phyloP scores from a whole-genome alignment of 345 rosid genomes.

The Adansonia digitata region DNA sequence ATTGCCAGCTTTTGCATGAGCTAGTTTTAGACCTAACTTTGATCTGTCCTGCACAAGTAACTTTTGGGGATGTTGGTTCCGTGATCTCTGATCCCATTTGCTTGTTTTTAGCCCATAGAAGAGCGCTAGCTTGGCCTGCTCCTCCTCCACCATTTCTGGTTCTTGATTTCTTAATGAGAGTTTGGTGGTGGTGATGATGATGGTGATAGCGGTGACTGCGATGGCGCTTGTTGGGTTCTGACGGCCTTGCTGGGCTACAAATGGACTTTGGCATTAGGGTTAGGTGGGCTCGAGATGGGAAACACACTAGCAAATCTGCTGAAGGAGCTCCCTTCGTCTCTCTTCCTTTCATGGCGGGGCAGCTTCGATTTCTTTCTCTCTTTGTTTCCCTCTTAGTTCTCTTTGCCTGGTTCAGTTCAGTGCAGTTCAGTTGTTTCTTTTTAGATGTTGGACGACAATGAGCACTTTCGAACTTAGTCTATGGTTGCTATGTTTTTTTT shows the following conservation, averaged over 20 bases:
- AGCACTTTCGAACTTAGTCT: not conserved
- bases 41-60: slow-evolving; percentile 92
- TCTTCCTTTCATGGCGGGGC: slow-evolving; percentile 56
- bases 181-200: slow-evolving; percentile 18
- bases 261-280: slow-evolving; percentile 61
- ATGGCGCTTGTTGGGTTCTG: slow-evolving; percentile 42
- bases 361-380: not conserved
- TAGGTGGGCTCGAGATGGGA: slow-evolving; percentile 73
- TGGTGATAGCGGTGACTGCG: slow-evolving; percentile 24
- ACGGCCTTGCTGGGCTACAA: slow-evolving; percentile 59
- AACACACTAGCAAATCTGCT: slow-evolving; percentile 78
- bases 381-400: slow-evolving; percentile 3
- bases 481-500: not conserved
- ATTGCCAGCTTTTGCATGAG: slow-evolving; percentile 71
- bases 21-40: slow-evolving; percentile 57
- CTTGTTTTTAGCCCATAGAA: slow-evolving; percentile 58
- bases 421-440: not conserved
- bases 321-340: slow-evolving; percentile 55
- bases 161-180: slow-evolving; percentile 32
- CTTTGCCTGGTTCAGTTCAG: not conserved
- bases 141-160: slow-evolving; percentile 27
- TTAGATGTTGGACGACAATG: not conserved
- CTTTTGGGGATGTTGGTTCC: slow-evolving; percentile 88
- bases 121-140: slow-evolving; percentile 44
- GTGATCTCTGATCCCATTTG: slow-evolving; percentile 42